Evolutionary conservation across 495 filamentous ascomycete species (phyloP), one percentile per base, ranked within the genome.

Genomic region (Tuber umbilicatum): DNA sequence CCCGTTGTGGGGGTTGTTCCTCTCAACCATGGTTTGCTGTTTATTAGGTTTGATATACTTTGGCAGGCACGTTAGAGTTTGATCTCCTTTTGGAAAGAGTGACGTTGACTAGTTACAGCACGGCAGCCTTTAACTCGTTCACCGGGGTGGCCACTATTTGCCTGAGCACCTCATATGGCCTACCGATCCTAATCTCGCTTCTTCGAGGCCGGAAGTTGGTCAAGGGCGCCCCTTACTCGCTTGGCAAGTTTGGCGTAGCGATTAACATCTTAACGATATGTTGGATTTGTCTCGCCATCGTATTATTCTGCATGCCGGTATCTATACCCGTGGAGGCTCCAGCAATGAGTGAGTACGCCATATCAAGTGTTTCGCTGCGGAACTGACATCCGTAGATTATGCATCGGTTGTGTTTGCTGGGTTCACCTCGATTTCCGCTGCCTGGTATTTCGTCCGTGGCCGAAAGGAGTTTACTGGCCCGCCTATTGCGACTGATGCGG

Each of bases 381-480:
- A 70, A 10, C 60, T 73, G 37, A 79, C n/a, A n/a, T 68, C 47
- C 42, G 12, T 74, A 81, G 80, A 91, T 82, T 91, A 91, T 81
- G 89, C 89, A 39, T 87, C 85, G 43, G 89, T 89, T 35, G 89
- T 91, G 45, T 91, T 91, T 80, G 86, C 87, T 40, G 88, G 87
- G 0, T 90, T 90, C 76, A 87, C 85, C 7, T 64, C 81, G 27
- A 87, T 91, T 72, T 86, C 86, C 60, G 79, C 87, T 19, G 77
- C 86, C 1, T 93, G 90, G 90, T 93, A 93, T 84, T 86, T 90
- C 71, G 85, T 86, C 1, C 89, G 91, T 85, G 91, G 91, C 47
- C 87, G 89, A 74, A 90, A 90, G 82, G 85, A 90, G 77, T 93
- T 92, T 81, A 86, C 84, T 16, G 91, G 91, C 0, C 91, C 91